Conservation (phyloP, 352 stramenopile genomes). For the Globisporangium okanoganense region DNA sequence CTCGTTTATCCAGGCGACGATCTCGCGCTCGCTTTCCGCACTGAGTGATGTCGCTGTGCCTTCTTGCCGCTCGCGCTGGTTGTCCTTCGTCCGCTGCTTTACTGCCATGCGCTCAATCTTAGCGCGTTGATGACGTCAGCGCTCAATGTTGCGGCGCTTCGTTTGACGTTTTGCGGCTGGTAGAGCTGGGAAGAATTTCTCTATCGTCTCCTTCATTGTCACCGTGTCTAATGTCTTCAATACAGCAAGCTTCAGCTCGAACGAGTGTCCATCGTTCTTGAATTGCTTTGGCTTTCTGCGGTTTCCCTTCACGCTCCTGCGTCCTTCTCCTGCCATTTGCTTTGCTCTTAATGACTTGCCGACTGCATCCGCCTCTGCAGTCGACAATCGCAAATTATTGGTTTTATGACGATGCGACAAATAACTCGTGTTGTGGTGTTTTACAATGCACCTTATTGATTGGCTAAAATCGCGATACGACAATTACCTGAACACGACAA, state of each 20-base stretch:
- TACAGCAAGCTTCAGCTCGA: conserved; percentile 7
- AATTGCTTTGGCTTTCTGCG: neutral
- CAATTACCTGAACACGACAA: too few species aligned
- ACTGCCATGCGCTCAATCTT: neutral
- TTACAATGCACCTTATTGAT: too few species aligned
- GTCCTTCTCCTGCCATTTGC: neutral
- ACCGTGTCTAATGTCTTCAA: neutral
- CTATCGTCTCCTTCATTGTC: neutral
- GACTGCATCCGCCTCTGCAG: neutral
- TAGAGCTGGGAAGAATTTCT: neutral
- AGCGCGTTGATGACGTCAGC: neutral
- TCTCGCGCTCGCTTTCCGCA: neutral
- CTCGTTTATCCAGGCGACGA: neutral
- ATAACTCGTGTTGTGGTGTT: too few species aligned
- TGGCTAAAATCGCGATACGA: too few species aligned
- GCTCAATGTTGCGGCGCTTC: neutral
- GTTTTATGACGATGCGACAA: neutral
- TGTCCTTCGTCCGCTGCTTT: neutral
- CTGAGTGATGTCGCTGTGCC: neutral
- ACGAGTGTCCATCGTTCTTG: conserved; percentile 3
- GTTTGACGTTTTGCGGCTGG: neutral
- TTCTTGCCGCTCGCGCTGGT: neutral
- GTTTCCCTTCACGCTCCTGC: neutral
- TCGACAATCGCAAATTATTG: neutral
- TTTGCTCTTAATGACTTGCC: too few species aligned